Evolutionary conservation across 2,329 filamentous ascomycete species (phyloP), one percentile per base, ranked within the genome.

Genomic region (Magnaporthales sp.): DNA sequence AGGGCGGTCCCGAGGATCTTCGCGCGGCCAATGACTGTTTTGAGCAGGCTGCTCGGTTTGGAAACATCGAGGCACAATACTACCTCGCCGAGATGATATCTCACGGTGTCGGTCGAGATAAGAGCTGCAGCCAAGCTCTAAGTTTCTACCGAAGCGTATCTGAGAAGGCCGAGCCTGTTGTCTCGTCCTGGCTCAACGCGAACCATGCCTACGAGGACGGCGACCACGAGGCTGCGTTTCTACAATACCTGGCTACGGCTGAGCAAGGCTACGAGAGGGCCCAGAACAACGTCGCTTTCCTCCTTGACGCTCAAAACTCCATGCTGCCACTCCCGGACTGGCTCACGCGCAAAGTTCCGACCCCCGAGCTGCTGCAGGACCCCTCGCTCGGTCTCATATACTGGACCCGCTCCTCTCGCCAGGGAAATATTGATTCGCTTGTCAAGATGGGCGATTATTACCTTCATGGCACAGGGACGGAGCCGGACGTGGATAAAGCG

Each of bases 381-480:
- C 79, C 85, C 1, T 75, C 77, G 5, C 77, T 97, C 3, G 93
- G 93, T 1, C 83, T 99, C 64, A 89, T 96, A 46, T 95, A 97
- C 79, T 99, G 93, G 92, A 97, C 94, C 0, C 88, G 95, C 46
- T 97, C 94, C 10, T 93, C 95, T 2, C 91, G 92, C 70, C 96
- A 99, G 75, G 86, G 89, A 62, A 99, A 99, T 71, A 90, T 96
- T 62, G 95, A 99, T 77, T 91, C 93, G 0, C 84, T 97, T 69
- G 91, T 99, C 70, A 99, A 99, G 79, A 97, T 98, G 91, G 95
- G 95, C 54, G 96, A 99, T 78, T 98, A 98, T 77, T 98, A 99
- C 76, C 88, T 96, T 32, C 79, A 86, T 67, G 95, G 95, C 7
- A 85, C 93, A 27, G 94, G 94, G 3, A 86, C 90, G 0, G 80